These are phyloP conservation scores for Venturia pyrina DNA, from an alignment of 2,329 filamentous ascomycete species.

Conservation along the genomic window DNA sequence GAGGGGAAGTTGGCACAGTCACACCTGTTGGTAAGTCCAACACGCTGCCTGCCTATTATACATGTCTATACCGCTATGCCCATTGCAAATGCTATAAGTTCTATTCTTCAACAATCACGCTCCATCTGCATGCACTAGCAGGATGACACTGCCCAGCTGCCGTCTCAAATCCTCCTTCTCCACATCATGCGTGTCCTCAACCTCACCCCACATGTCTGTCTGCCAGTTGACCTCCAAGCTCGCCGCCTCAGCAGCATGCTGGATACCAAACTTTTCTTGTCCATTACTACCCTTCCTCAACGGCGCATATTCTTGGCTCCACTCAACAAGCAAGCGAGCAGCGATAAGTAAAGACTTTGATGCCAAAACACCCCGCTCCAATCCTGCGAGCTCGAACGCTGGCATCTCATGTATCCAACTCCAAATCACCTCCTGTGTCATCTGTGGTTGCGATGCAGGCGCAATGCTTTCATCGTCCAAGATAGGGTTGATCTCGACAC, in stretches of 20 bases:
- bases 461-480: conserved; percentile 70
- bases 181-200: conserved; percentile 97
- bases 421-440: conserved; percentile 65
- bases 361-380: conserved; percentile 75
- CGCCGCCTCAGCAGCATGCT: conserved; percentile 68
- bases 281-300: conserved; percentile 32
- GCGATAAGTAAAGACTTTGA: conserved; percentile 79
- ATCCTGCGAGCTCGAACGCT: conserved; percentile 71
- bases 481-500: conserved; percentile 67
- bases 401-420: conserved; percentile 66
- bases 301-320: conserved; percentile 63
- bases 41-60: background rate
- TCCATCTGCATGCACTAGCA: conserved; percentile 52
- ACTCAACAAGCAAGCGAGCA: conserved; percentile 69
- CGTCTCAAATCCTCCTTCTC: conserved; percentile 80
- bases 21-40: background rate
- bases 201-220: conserved; percentile 85
- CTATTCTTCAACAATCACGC: background rate
- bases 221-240: conserved; percentile 87
- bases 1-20: background rate
- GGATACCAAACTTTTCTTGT: conserved; percentile 56
- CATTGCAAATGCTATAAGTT: background rate
- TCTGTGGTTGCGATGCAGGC: conserved; percentile 60
- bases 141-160: conserved; percentile 77
- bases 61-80: background rate